Conservation (phyloP, 1,284 basidiomycete genomes). For the Takashimella tepidaria region DNA sequence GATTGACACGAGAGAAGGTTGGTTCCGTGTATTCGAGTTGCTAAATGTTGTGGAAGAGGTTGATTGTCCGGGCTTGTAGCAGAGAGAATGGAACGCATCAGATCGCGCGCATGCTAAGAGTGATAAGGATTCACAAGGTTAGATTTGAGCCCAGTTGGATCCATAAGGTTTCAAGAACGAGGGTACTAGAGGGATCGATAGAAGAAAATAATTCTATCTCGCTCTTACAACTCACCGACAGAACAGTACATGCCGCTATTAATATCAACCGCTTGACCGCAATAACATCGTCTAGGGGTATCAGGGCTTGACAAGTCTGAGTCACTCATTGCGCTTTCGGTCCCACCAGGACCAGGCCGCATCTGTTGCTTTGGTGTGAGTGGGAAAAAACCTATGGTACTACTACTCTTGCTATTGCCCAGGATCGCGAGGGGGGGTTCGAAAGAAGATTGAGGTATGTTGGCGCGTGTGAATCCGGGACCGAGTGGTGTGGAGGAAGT, state of each 20-base stretch:
- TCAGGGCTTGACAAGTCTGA: neutral
- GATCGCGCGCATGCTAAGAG: conserved; percentile 39
- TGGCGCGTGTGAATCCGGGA: neutral
- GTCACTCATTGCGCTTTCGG: neutral
- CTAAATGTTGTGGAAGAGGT: conserved; percentile 9
- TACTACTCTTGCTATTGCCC: too few relatives aligned
- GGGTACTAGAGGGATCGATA: too few relatives aligned
- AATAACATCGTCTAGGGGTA: conserved; percentile 27
- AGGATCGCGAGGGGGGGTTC: too few relatives aligned
- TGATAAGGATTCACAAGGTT: neutral
- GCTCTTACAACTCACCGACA: conserved; percentile 29
- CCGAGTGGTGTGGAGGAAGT: neutral
- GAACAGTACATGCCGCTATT: conserved; percentile 43
- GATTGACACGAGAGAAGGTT: conserved; percentile 18
- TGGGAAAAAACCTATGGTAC: neutral
- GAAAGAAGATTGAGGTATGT: neutral
- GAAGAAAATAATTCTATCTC: conserved; percentile 1
- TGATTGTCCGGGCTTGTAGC: conserved; percentile 28
- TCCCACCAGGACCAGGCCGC: neutral
- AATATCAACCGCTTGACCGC: conserved; percentile 27
- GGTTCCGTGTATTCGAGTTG: conserved; percentile 11
- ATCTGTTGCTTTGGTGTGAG: neutral
- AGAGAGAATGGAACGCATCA: conserved; percentile 45
- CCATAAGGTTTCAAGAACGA: too few relatives aligned
- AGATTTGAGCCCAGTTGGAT: neutral